Evolutionary conservation across 257 asterid species (phyloP), one percentile per base, ranked within the genome.

Genomic region (Osmanthus fragrans): DNA sequence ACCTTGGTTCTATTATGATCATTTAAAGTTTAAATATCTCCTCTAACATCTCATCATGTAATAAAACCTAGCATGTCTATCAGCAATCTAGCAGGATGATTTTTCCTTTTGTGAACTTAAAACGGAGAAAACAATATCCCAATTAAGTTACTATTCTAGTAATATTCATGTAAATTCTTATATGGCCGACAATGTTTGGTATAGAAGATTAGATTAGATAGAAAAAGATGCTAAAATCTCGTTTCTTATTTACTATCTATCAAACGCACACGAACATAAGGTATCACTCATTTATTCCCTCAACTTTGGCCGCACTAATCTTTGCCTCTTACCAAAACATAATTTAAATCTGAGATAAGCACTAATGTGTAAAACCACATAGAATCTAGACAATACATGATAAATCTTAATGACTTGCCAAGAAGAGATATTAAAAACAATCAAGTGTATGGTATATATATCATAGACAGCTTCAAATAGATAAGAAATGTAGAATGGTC

Each of bases 401-500:
- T 60, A 56, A 56, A 56, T 21, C 29, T n/a, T 21, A 58, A 58
- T 58, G 66, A 58, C 66, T 21, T 58, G 7, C 66, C 66, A 58
- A 58, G 32, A 58, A 58, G 13, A 30, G 13, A 21, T 18, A n/a
- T 47, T 15, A 47, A 47, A 47, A 47, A 16, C 58, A 16, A 47
- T 47, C 7, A 47, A 47, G 58, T 47, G 21, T 47, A 47, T 47
- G 21, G 58, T 47, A 47, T 47, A 47, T 2, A 1, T n/a, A 56
- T 18, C 65, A 27, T 13, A 58, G 36, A 63, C 32, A 23, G 36
- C 69, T 10, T 63, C 69, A 63, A 63, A 63, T 63, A 27, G 69
- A 63, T 63, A 63, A 63, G 36, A 58, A n/a, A 12, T 18, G 69
- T n/a, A 63, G 69, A 63, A 25, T 63, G 69, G 27, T 63, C 69